These are phyloP conservation scores for Yamadazyma philogaea DNA, from an alignment of 805 yeast genomes.

Conservation along the genomic window DNA sequence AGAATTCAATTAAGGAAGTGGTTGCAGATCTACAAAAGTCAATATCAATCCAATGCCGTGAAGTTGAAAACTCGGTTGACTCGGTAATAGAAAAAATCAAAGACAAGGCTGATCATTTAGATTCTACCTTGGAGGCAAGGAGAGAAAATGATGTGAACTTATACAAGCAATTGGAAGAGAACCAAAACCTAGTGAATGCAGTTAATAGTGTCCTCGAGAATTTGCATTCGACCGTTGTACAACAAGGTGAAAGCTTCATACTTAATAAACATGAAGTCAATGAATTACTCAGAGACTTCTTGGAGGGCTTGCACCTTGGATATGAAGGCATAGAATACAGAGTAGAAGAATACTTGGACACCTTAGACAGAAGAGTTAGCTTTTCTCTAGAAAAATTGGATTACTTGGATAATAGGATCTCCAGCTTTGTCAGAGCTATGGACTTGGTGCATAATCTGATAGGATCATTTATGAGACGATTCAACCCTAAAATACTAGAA, in stretches of 20 bases:
- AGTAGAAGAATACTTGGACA: slow-evolving; percentile 8
- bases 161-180: slow-evolving; percentile 3
- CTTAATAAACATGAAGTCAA: background rate
- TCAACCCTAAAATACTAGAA: background rate
- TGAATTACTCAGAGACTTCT: slow-evolving; percentile 7
- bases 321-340: slow-evolving; percentile 8
- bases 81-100: slow-evolving; percentile 1
- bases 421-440: background rate
- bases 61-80: slow-evolving; percentile 3
- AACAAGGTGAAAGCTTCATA: background rate
- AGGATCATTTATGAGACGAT: background rate
- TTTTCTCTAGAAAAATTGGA: slow-evolving; percentile 11
- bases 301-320: slow-evolving; percentile 5
- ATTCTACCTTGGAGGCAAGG: slow-evolving; percentile 4
- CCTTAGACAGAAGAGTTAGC: slow-evolving; percentile 11
- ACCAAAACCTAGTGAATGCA: slow-evolving; percentile 6
- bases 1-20: background rate
- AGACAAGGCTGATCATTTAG: slow-evolving; percentile 5
- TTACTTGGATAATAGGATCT: slow-evolving; percentile 9
- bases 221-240: slow-evolving; percentile 5
- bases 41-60: slow-evolving; percentile 3
- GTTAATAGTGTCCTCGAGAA: slow-evolving; percentile 2
- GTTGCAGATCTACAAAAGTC: slow-evolving; percentile 1
- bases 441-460: background rate
- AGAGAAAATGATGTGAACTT: slow-evolving; percentile 1